Percentiles rank a stretch among this genome's conserved stretches.
phyloP scores from a whole-genome alignment of 1,284 basidiomycete genomes.

The Ganoderma resinaceum region DNA sequence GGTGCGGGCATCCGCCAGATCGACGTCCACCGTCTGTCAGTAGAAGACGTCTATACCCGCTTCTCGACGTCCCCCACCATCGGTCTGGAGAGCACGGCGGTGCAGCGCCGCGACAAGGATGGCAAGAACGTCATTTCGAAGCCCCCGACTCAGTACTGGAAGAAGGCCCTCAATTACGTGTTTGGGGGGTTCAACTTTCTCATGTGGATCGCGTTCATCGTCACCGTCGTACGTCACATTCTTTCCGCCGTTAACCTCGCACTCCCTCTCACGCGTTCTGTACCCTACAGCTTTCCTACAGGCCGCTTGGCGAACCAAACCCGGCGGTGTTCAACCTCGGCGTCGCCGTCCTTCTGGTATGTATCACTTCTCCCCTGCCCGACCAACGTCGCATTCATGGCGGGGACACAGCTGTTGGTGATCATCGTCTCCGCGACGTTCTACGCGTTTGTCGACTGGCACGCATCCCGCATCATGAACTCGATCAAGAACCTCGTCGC shows the following conservation, averaged over 20 bases:
- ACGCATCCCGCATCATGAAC: conserved; percentile 55
- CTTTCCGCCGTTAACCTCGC: neutral
- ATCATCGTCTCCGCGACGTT: conserved; percentile 46
- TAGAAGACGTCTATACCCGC: conserved; percentile 51
- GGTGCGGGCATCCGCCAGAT: conserved; percentile 50
- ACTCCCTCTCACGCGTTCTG: neutral
- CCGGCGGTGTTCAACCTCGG: conserved; percentile 55
- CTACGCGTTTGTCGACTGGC: conserved; percentile 51
- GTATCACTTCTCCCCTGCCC: conserved; percentile 46
- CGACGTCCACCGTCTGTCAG: conserved; percentile 52
- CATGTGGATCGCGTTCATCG: conserved; percentile 58
- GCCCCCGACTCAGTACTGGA: conserved; percentile 53
- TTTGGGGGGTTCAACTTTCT: conserved; percentile 63
- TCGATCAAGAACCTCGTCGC: conserved; percentile 61
- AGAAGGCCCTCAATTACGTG: conserved; percentile 56
- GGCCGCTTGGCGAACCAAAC: conserved; percentile 55
- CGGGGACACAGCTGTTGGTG: conserved; percentile 49
- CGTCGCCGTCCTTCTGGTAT: conserved; percentile 55
- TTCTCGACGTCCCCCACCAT: conserved; percentile 50
- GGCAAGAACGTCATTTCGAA: conserved; percentile 58
- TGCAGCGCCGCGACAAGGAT: conserved; percentile 48
- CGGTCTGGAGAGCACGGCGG: conserved; percentile 53
- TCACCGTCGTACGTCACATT: conserved; percentile 46
- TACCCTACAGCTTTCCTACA: conserved; percentile 48
- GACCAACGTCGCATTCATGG: conserved; percentile 49